These are phyloP conservation scores for Paramyrothecium roridum DNA, from an alignment of 2,329 filamentous ascomycete species.

Conservation along the genomic window DNA sequence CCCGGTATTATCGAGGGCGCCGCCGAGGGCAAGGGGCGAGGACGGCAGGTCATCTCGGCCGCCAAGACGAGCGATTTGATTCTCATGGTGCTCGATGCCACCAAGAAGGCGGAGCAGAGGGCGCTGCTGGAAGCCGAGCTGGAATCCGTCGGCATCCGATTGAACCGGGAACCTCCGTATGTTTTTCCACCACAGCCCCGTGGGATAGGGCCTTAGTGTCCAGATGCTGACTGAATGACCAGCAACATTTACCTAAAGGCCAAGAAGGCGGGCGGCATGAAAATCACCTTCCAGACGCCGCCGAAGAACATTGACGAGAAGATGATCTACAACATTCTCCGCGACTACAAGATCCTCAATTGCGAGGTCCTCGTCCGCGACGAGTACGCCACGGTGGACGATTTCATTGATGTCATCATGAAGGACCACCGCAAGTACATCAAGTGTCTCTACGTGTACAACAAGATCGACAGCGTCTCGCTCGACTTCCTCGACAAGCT, in stretches of 20 bases:
- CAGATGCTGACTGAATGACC: conserved; percentile 9
- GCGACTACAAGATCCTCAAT: conserved; percentile 98
- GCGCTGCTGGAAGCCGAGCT: conserved; percentile 86
- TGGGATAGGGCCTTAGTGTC: not conserved
- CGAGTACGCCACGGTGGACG: conserved; percentile 92
- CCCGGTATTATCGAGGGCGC: conserved; percentile 98
- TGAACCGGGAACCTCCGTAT: conserved; percentile 88
- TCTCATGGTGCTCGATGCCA: conserved; percentile 94
- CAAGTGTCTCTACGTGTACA: conserved; percentile 93
- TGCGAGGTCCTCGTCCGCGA: conserved; percentile 94
- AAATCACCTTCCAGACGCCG: conserved; percentile 89
- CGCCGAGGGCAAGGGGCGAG: conserved; percentile 90
- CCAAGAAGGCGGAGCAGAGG: conserved; percentile 92
- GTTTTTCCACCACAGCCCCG: conserved; percentile 21
- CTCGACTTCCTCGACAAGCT: conserved; percentile 91
- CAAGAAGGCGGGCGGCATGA: conserved; percentile 97
- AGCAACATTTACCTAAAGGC: conserved; percentile 96
- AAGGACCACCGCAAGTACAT: conserved; percentile 99
- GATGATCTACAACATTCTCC: conserved; percentile 95
- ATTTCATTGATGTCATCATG: conserved; percentile 99
- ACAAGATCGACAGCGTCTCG: conserved; percentile 96
- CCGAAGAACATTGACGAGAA: conserved; percentile 94
- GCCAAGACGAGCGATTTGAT: conserved; percentile 98
- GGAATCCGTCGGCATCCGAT: conserved; percentile 88
- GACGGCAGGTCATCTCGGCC: conserved; percentile 93